Base-by-base conservation (phyloP, 2,329 filamentous ascomycete genomes). In the Chrysoporthe austroafricana region DNA sequence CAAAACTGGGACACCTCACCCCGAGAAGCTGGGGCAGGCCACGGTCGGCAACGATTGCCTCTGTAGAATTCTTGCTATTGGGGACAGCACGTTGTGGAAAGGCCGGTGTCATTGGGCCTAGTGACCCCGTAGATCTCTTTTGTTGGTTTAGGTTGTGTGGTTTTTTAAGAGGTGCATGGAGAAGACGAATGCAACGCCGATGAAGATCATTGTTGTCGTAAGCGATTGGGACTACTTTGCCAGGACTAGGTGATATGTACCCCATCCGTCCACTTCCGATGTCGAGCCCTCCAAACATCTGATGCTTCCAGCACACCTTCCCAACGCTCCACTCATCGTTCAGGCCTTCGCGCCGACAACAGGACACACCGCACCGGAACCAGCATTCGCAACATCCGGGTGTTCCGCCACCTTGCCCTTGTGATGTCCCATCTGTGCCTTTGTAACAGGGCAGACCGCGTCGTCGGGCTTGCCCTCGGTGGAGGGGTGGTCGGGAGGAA, bases 371-470 rank as follows among this genome's bases (percentile, higher is more conserved):
- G 76, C 74, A 2, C 77, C 78, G 2, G 73, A 71, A 1, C 66
- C 62, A 3, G 74, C 73, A 3, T 70, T 68, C 14, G 72, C 70
- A 21, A 81, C 73, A 18, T 73, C 74, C 6, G 80, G 80, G 69
- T 81, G 80, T 13, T 70, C 72, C 14, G 72, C 61, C 21, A 82
- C 73, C 71, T 78, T 80, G 68, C 77, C 77, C 76, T 80, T 80
- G 72, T 82, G 79, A 66, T 81, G 79, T 4, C 79, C 79, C 4
- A 81, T 76, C 68, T 76, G 75, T 46, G 80, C 80, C 73, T 81
- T 80, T 18, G 80, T 82, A 64, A 82, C 77, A 9, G 79, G 79
- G 70, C 80, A 81, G 64, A 77, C 77, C 50, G 76, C 79, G 52
- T 77, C 78, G 67, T 75, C 74, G n/a, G 61, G 70, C 69, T 73